Base-by-base conservation (phyloP, 371 early-diverging fungal species). In the Blakeslea trispora region DNA sequence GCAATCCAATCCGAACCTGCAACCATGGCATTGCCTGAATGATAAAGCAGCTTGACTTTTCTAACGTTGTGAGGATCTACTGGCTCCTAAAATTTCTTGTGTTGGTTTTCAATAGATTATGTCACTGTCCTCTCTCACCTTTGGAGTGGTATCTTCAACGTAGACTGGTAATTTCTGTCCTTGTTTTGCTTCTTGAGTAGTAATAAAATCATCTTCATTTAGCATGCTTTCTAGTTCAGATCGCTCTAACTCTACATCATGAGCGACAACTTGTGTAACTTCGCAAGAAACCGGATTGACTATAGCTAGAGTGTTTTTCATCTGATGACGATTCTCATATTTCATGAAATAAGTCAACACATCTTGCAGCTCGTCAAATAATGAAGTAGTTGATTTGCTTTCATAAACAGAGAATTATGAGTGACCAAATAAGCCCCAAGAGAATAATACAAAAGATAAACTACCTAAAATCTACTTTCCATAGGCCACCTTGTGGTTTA, bases 1-100 rank as follows among this genome's bases (percentile, higher is more conserved):
- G 72, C 72, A 23, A 72, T 55, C 70, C 75, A 70, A 41, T 65
- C 75, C 4, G 72, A 72, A 11, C 72, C 75, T 32, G 62, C 56
- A 10, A 70, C 55, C 24, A 75, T 53, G 17, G 70, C 65, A 56
- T 69, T 59, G 10, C 72, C 61, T 15, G 72, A 64, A 37, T 64
- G 59, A 54, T 71, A 66, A 17, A 75, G 45, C 11, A 75, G 23
- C 7, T 44, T 51, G 0, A 75, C 75, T 28, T 63, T 68, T 35
- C 51, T 41, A 22, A 61, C 19, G 21, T 66, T 43, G 31, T 49
- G 31, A 22, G 61, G 56, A 17, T 48, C 37, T 3, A 31, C 14
- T 15, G 35, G 23, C 17, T 55, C 48, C 55, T 61, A 40, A 3
- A 28, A 28, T 5, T n/a, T n/a, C n/a, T n/a, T 3, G 34, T 11